A percentile compares a stretch with the other conserved stretches of the same genome.
Conservation (phyloP, 2,329 filamentous ascomycete species). For the Pseudohalonectria lignicola region DNA sequence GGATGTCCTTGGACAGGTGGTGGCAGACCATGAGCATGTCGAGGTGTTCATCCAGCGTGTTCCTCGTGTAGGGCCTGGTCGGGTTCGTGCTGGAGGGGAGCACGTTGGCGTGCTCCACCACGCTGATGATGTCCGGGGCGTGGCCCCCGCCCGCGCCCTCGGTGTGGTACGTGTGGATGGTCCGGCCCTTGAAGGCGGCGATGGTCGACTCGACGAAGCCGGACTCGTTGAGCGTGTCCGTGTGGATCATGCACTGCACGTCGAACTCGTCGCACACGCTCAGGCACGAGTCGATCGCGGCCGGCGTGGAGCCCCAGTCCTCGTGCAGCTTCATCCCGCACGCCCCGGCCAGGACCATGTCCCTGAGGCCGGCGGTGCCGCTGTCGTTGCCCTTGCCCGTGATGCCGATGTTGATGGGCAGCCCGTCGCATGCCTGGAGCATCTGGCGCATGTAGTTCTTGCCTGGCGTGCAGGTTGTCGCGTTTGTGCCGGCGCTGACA, state of each 20-base stretch:
- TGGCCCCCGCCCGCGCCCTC: conserved; percentile 93
- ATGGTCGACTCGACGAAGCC: conserved; percentile 95
- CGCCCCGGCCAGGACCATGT: conserved; percentile 74
- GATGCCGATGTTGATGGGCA: conserved; percentile 83
- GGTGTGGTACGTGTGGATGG: conserved; percentile 95
- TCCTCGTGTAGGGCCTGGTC: conserved; percentile 78
- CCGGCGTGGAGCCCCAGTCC: conserved; percentile 88
- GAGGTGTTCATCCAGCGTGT: conserved; percentile 91
- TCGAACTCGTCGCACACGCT: conserved; percentile 82
- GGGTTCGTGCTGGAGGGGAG: conserved; percentile 88
- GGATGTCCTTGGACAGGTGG: conserved; percentile 83
- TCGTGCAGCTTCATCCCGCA: conserved; percentile 92
- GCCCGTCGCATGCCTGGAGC: conserved; percentile 72
- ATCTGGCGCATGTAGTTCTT: conserved; percentile 76
- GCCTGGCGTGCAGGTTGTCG: conserved; percentile 87
- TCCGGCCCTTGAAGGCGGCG: conserved; percentile 70
- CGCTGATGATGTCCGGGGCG: conserved; percentile 89
- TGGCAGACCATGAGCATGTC: conserved; percentile 99
- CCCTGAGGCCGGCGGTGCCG: conserved; percentile 55
- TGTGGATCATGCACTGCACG: conserved; percentile 89
- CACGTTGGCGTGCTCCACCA: conserved; percentile 82
- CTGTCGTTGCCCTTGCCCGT: conserved; percentile 92
- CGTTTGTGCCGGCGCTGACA: conserved; percentile 68
- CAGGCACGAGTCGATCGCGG: conserved; percentile 82
- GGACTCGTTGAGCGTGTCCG: conserved; percentile 90